Percentiles rank a stretch among this genome's conserved stretches.
Conservation (phyloP, 2,329 filamentous ascomycete genomes). For the Pseudogymnoascus verrucosus region DNA sequence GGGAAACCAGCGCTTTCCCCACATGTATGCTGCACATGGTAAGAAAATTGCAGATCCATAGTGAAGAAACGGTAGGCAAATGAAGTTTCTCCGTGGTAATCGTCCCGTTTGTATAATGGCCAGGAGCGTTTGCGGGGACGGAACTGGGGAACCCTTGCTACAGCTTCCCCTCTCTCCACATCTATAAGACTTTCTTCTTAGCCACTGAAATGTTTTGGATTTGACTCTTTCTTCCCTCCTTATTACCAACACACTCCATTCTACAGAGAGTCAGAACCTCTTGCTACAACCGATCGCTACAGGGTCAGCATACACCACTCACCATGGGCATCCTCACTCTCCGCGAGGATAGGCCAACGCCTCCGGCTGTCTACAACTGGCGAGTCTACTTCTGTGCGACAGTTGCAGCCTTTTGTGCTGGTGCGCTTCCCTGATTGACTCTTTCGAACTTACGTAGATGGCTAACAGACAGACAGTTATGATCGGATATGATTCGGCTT, state of each 20-base stretch:
- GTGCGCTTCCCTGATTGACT: slow-evolving; percentile 44
- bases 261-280: neutral
- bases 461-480: neutral
- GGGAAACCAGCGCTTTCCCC: neutral
- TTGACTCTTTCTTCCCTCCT: neutral
- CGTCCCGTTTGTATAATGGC: neutral
- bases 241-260: neutral
- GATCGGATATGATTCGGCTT: slow-evolving; percentile 51
- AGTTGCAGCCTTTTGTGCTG: slow-evolving; percentile 48
- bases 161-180: neutral
- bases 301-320: slow-evolving; percentile 8
- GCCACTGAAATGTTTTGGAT: slow-evolving; percentile 9
- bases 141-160: slow-evolving; percentile 7
- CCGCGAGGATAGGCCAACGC: slow-evolving; percentile 50
- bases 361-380: slow-evolving; percentile 52
- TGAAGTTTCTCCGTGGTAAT: slow-evolving; percentile 2
- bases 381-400: slow-evolving; percentile 47
- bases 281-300: neutral
- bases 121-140: slow-evolving; percentile 4
- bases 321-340: slow-evolving; percentile 38
- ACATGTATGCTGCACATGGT: neutral
- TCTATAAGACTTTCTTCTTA: neutral
- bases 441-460: neutral
- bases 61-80: neutral
- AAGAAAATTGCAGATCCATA: neutral